Conservation (phyloP, 1,139 yeast species). For the Blastobotrys illinoisensis region DNA sequence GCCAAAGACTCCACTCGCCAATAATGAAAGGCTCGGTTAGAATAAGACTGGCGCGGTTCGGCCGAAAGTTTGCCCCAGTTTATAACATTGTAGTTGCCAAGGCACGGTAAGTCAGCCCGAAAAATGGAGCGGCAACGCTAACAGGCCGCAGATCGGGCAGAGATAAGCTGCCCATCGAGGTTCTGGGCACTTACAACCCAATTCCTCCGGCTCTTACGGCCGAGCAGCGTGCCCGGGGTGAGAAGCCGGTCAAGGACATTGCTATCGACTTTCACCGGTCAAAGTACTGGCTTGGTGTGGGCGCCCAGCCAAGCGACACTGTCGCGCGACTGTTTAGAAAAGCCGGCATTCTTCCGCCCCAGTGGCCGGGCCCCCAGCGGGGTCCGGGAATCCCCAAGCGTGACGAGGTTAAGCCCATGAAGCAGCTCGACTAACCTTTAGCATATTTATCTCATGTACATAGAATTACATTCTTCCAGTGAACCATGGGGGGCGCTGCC, state of each 20-base stretch:
- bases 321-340: conserved; percentile 74
- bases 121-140: not conserved
- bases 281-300: conserved; percentile 97
- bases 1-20: not conserved
- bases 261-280: conserved; percentile 81
- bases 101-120: conserved; percentile 36
- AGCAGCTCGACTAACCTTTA: conserved; percentile 3
- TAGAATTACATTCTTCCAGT: not conserved
- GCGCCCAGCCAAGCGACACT: conserved; percentile 91
- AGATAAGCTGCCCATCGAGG: conserved; percentile 87
- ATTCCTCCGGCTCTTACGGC: conserved; percentile 65
- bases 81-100: conserved; percentile 90
- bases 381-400: conserved; percentile 21
- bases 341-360: conserved; percentile 52
- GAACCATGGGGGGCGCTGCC: no score
- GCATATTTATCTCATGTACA: conserved; percentile 4
- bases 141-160: conserved; percentile 58
- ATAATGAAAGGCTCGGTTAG: conserved; percentile 39
- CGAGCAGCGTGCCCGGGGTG: conserved; percentile 45
- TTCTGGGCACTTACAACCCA: conserved; percentile 90
- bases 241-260: conserved; percentile 73
- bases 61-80: conserved; percentile 79
- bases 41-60: conserved; percentile 88
- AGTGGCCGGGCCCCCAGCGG: conserved; percentile 50
- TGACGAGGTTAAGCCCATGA: conserved; percentile 13